These are phyloP conservation scores for Monilinia polystroma DNA, from an alignment of 2,329 filamentous ascomycete genomes.

Conservation along the genomic window DNA sequence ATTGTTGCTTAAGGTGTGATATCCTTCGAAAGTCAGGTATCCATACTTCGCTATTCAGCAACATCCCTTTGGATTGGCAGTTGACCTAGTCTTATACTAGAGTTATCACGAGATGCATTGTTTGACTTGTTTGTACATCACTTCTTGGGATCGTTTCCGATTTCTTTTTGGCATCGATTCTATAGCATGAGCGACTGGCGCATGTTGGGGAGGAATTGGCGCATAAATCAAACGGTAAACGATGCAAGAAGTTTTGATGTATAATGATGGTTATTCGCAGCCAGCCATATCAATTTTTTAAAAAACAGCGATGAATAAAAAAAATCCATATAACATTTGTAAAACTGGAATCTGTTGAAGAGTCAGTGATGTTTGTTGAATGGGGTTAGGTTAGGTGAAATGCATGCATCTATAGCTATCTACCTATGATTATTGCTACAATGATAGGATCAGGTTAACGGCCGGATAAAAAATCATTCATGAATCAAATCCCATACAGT, in stretches of 20 bases:
- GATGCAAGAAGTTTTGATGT: slow-evolving; percentile 18
- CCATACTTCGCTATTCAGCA: slow-evolving; percentile 1
- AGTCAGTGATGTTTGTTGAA: too few relatives aligned
- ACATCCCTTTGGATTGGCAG: not conserved
- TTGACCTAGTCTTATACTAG: slow-evolving; percentile 7
- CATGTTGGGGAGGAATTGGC: slow-evolving; percentile 12
- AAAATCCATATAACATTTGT: not conserved
- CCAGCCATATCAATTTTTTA: not conserved
- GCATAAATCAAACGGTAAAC: slow-evolving; percentile 11
- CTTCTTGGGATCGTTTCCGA: slow-evolving; percentile 13
- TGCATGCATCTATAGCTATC: too few relatives aligned
- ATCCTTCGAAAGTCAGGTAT: slow-evolving; percentile 3
- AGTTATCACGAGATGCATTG: slow-evolving; percentile 4
- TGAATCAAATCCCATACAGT: too few relatives aligned
- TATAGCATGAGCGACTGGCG: slow-evolving; percentile 18
- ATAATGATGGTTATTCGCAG: slow-evolving; percentile 2
- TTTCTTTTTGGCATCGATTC: slow-evolving; percentile 4
- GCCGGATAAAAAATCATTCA: too few relatives aligned
- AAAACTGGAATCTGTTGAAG: too few relatives aligned
- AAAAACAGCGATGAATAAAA: slow-evolving; percentile 7
- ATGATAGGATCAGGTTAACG: too few relatives aligned
- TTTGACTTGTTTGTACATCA: slow-evolving; percentile 15
- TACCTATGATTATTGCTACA: too few relatives aligned
- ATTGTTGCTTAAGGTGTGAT: slow-evolving; percentile 8
- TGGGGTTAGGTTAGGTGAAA: too few relatives aligned